Percentiles rank a stretch among this genome's conserved stretches.
Evolutionary conservation across 2,329 filamentous ascomycete species (phyloP).

Genomic region (Cercospora nicotianae): DNA sequence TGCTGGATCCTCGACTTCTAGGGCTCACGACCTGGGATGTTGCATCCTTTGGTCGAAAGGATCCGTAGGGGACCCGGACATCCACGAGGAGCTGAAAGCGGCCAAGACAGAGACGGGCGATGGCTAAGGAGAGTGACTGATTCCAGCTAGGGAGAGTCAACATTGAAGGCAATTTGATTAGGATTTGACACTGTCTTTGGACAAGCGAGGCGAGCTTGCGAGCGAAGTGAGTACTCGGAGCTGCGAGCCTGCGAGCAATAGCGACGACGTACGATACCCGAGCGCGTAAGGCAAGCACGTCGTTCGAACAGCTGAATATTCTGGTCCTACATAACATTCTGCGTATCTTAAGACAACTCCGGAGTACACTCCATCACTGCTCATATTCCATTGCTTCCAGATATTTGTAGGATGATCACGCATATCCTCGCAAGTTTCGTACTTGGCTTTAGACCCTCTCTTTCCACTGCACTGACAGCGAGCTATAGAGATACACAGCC

Average conservation of each 20-base stretch:
- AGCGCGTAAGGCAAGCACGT: too few species aligned
- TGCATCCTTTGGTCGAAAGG: neutral
- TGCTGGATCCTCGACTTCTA: neutral
- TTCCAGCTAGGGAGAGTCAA: too few species aligned
- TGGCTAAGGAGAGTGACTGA: too few species aligned
- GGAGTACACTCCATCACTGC: neutral
- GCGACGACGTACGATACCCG: too few species aligned
- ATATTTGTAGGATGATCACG: neutral
- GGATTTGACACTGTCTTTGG: too few species aligned
- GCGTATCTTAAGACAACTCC: neutral
- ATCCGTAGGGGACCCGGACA: neutral
- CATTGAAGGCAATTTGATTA: too few species aligned
- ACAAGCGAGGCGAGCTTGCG: too few species aligned
- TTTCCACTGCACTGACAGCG: neutral
- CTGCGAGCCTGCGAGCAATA: too few species aligned
- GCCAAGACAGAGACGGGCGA: neutral
- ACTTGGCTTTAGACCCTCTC: neutral
- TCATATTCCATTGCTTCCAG: neutral
- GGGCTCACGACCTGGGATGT: neutral
- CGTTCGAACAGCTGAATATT: neutral
- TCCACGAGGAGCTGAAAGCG: neutral
- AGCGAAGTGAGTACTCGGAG: too few species aligned
- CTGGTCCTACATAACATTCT: neutral
- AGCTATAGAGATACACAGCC: slow-evolving; percentile 12
- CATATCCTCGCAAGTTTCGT: neutral